These are phyloP conservation scores for Psilocybe subaeruginosa DNA, from an alignment of 768 basidiomycete species.

Conservation along the genomic window DNA sequence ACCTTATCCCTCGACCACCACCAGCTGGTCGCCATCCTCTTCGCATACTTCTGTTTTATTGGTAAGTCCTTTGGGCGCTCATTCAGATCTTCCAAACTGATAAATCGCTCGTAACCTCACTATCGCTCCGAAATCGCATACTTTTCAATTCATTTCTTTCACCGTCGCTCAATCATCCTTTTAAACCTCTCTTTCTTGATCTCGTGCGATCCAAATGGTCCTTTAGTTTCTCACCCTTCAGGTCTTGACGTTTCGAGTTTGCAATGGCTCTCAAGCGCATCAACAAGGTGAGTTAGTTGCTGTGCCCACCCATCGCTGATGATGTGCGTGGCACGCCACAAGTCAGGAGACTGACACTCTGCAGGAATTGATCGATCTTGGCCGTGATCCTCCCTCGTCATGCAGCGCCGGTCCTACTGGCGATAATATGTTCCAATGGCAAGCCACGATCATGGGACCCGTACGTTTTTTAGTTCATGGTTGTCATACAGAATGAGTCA, in stretches of 20 bases:
- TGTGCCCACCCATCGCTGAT: background rate
- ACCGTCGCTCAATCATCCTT: constrained; percentile 26
- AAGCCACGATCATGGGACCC: constrained; percentile 99
- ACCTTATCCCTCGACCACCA: constrained; percentile 57
- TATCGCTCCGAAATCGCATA: constrained; percentile 38
- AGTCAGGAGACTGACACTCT: constrained; percentile 22
- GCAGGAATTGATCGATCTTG: constrained; percentile 98
- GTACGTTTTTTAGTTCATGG: constrained; percentile 51
- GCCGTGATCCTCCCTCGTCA: constrained; percentile 98
- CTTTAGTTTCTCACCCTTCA: constrained; percentile 32
- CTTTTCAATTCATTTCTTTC: constrained; percentile 19
- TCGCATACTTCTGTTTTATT: constrained; percentile 27
- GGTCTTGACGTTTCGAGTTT: constrained; percentile 25
- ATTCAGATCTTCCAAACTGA: constrained; percentile 17
- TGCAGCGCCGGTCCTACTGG: constrained; percentile 98
- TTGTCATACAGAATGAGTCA: constrained; percentile 22
- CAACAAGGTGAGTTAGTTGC: constrained; percentile 77
- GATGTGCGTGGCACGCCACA: constrained; percentile 9
- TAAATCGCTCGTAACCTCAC: constrained; percentile 14
- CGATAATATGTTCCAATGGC: constrained; percentile 99
- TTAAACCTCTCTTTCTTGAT: constrained; percentile 30
- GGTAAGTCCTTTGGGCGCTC: constrained; percentile 32
- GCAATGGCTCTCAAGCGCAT: constrained; percentile 98
- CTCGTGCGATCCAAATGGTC: constrained; percentile 44
- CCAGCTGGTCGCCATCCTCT: constrained; percentile 34